These are phyloP conservation scores for Hygrocybe punicea DNA, from an alignment of 768 basidiomycete genomes.

Conservation along the genomic window DNA sequence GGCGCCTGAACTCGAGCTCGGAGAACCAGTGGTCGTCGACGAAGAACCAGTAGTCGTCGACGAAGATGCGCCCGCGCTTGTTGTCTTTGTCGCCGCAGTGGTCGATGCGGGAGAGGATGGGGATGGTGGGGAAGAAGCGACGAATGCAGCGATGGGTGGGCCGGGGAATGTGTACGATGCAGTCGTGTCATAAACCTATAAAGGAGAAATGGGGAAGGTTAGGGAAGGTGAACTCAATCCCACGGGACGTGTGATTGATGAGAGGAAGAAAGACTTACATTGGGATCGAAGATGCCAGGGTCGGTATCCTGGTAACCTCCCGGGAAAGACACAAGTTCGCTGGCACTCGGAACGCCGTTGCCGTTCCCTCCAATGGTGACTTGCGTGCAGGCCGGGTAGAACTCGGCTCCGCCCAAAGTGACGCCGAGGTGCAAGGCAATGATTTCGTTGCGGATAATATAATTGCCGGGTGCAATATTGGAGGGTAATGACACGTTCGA, in stretches of 20 bases:
- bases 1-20: background rate
- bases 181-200: constrained; percentile 31
- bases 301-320: constrained; percentile 70
- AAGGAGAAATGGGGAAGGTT: background rate
- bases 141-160: constrained; percentile 40
- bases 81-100: background rate
- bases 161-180: constrained; percentile 49
- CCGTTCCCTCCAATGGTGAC: constrained; percentile 53
- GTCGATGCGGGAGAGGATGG: background rate
- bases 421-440: constrained; percentile 69
- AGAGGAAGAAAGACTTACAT: constrained; percentile 28
- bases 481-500: constrained; percentile 45
- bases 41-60: constrained; percentile 4
- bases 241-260: background rate
- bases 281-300: constrained; percentile 64
- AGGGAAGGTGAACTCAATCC: background rate
- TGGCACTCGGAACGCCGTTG: constrained; percentile 43
- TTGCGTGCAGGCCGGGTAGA: constrained; percentile 72
- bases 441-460: constrained; percentile 76
- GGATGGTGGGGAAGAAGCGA: background rate
- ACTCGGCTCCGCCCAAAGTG: constrained; percentile 64
- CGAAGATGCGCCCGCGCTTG: background rate
- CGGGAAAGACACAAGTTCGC: constrained; percentile 62
- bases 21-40: background rate
- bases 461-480: constrained; percentile 62